A percentile compares a stretch with the other conserved stretches of the same genome.
Evolutionary conservation across 1,139 yeast species (phyloP).

Genomic region (Petasospora fabianii): DNA sequence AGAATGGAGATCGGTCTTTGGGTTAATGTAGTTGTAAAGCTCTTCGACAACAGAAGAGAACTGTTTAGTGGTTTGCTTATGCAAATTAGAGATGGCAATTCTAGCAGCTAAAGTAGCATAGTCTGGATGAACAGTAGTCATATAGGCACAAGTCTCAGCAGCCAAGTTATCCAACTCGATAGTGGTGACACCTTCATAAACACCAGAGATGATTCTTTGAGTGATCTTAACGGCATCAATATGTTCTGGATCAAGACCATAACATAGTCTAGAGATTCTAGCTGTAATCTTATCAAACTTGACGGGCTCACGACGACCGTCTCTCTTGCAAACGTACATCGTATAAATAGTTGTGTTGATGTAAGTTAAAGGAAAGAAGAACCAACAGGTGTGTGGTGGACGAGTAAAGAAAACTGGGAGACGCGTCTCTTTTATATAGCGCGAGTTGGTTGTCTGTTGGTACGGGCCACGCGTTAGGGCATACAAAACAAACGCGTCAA

Average conservation of each 20-base stretch:
- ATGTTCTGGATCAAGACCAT: constrained; percentile 78
- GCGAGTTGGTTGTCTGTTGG: constrained; percentile 2
- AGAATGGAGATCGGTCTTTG: constrained; percentile 56
- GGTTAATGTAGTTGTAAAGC: constrained; percentile 61
- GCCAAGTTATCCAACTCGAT: constrained; percentile 39
- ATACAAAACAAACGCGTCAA: constrained; percentile 5
- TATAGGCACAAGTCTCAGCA: constrained; percentile 86
- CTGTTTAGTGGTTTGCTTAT: constrained; percentile 81
- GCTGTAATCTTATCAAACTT: constrained; percentile 75
- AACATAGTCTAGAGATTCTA: constrained; percentile 63
- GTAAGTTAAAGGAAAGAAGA: neutral
- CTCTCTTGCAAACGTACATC: constrained; percentile 59
- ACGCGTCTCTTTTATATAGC: constrained; percentile 13
- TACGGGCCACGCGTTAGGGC: constrained; percentile 11
- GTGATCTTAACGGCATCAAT: constrained; percentile 89
- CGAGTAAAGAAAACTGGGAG: constrained; percentile 4
- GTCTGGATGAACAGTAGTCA: constrained; percentile 97
- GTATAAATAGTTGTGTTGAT: constrained; percentile 1
- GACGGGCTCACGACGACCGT: constrained; percentile 85
- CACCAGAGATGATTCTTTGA: constrained; percentile 84
- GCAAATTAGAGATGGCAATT: constrained; percentile 86
- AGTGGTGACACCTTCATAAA: constrained; percentile 94
- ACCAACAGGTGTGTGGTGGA: no score
- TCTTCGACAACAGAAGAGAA: constrained; percentile 65
- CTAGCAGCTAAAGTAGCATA: constrained; percentile 94